Evolutionary conservation across 345 rosid species (phyloP), one percentile per base, ranked within the genome.

Genomic region (Bruguiera gymnorhiza): DNA sequence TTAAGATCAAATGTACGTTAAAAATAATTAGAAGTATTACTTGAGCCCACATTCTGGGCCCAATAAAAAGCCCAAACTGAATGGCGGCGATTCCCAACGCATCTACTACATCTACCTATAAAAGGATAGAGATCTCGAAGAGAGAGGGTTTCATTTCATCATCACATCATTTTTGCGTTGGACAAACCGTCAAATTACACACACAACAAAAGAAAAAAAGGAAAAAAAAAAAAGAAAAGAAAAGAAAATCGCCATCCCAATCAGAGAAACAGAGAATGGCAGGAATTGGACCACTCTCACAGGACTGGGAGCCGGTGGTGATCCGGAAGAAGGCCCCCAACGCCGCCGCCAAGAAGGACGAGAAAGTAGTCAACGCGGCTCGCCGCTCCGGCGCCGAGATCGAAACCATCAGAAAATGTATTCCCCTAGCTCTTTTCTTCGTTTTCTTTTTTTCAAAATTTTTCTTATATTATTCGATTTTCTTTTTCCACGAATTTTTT

Each of bases 311-410:
- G 23, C 76, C 76, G 11, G 73, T 77, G 15, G 80, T 72, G 4
- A 68, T 77, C 76, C 80, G 80, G 59, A 72, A 77, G 75, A 77
- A 77, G 16, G 80, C 80, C 20, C 80, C 80, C 15, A 72, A 53
- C 59, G 73, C 80, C 67, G 80, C 80, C 26, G 62, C 73, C n/a
- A 77, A 68, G 73, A 77, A 77, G 70, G 76, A 77, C 8, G 80
- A 77, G 67, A 72, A 77, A 59, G 70, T 56, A 24, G 80, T 77
- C 58, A 77, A 77, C 73, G 80, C 80, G 23, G 76, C 80, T 27
- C 73, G 80, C 53, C 73, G 76, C 46, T 43, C 80, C 62, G 76
- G 80, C 7, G 80, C 70, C 15, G 80, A 77, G 73, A 77, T 77
- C 63, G 76, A 77, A 63, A 67, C 76, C 63, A 0, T 77, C 2